Base-by-base conservation (phyloP, 2,329 filamentous ascomycete species). In the Claviceps pusilla region DNA sequence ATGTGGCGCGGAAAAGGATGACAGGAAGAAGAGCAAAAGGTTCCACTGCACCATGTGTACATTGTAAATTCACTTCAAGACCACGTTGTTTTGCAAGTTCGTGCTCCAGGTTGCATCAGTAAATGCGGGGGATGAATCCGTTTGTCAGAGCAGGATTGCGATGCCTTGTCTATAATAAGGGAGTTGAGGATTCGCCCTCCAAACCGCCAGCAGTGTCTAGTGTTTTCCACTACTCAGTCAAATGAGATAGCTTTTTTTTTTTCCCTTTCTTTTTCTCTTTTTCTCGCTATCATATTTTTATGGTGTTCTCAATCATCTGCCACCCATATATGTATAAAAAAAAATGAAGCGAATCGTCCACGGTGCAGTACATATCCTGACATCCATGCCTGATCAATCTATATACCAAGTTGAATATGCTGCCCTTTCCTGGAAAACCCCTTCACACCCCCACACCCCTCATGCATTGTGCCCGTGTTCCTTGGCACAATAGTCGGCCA, bases 401-500 rank as follows among this genome's bases (percentile, higher is more conserved):
- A 48, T 33, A 10, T 6, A 33, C 35, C 35, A 3, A 37, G 19
- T 9, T 37, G 35, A 37, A 31, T 33, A 31, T n/a, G 12, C 46
- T 48, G 28, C 14, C 10, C 46, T 9, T 33, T n/a, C 10, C 28
- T n/a, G 35, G 1, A 10, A 11, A 33, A 19, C 19, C 31, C 31
- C 31, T 7, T 7, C 31, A 33, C 4, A 37, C 19, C 19, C 19
- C 19, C 19, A 1, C 19, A 19, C 19, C 7, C 42, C 24, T 49
- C 43, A 55, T 4, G 39, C 50, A 9, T 52, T 11, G 11, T 56
- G 57, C 54, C 62, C 63, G 28, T 64, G 59, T 56, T 71, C 65
- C 52, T 68, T 65, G 2, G 77, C 72, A 59, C 76, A 93, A 64
- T 90, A 87, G 5, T 89, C 89, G 0, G 93, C 93, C 50, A 98